Evolutionary conservation across 2,329 filamentous ascomycete species (phyloP).

Genomic region (Phialophora chinensis): DNA sequence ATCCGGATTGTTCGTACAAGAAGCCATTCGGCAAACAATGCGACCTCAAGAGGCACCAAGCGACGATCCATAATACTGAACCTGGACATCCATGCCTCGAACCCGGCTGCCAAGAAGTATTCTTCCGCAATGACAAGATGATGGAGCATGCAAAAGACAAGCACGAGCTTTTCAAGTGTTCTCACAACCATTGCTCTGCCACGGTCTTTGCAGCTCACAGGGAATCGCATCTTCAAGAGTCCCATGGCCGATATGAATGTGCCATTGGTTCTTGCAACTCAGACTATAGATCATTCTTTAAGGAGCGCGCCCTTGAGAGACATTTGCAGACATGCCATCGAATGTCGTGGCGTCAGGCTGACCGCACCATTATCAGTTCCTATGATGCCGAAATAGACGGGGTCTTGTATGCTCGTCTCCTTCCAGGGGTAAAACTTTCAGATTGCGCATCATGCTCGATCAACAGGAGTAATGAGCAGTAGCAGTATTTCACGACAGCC

Average conservation of each 20-base stretch:
- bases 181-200: not conserved
- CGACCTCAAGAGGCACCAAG: not conserved
- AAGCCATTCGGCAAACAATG: not conserved
- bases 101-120: not conserved
- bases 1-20: not conserved
- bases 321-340: not conserved
- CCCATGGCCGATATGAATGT: not conserved
- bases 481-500: not conserved
- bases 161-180: not conserved
- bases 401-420: not conserved
- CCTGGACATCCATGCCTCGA: not conserved
- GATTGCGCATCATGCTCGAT: not conserved
- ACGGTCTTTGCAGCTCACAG: not conserved
- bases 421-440: no score
- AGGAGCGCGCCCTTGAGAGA: accelerated
- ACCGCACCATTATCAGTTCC: no score
- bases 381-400: no score
- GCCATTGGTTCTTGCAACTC: not conserved
- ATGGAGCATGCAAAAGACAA: not conserved
- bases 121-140: not conserved
- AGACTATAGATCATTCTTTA: not conserved
- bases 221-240: not conserved
- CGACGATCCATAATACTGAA: not conserved
- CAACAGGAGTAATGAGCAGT: not conserved
- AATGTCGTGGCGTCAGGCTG: not conserved